Base-by-base conservation (phyloP, 441 rosid genomes). In the Monsonia emarginata region DNA sequence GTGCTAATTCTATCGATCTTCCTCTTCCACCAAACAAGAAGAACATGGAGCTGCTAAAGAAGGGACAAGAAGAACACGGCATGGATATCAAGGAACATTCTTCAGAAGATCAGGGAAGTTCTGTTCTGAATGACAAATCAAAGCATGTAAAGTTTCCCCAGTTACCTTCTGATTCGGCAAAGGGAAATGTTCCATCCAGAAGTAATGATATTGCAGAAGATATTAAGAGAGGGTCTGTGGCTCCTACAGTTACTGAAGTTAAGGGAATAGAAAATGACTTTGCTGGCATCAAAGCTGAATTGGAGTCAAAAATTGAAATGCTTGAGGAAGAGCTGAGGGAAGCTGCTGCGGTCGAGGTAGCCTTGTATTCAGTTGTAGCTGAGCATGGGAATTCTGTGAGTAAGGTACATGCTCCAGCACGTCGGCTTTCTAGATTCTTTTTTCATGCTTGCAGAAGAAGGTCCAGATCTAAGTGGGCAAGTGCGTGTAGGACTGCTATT, bases 401-500 rank as follows among this genome's bases (percentile, higher is more conserved):
- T 79, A 94, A 89, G 81, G 95, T 94, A 61, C 97, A 94, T 80
- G 95, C 97, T 63, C 96, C 96, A 11, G 96, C 99, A 64, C 84
- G 97, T 64, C 97, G 96, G 70, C 99, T 91, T 77, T 84, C 89
- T 72, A 87, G 97, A 79, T 74, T 94, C 32, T 94, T 88, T 82
- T 82, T 84, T 80, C 89, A 90, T 81, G 81, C 89, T 67, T 85
- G 80, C 78, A 81, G 64, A 72, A 86, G 83, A 76, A 72, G 64
- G 25, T 78, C 74, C 65, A 78, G 66, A 34, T 71, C 83, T 71
- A 82, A 91, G 79, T 82, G 84, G 82, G 89, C 88, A 27, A 80
- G 82, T 75, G 92, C 94, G 50, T 91, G 96, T 69, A 84, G 80
- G 86, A 91, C 85, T 79, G 83, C 82, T 50, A 83, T 88, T 73